A percentile compares a stretch with the other conserved stretches of the same genome.
Evolutionary conservation across 805 yeast genomes (phyloP).

Genomic region (Saturnispora bothae): DNA sequence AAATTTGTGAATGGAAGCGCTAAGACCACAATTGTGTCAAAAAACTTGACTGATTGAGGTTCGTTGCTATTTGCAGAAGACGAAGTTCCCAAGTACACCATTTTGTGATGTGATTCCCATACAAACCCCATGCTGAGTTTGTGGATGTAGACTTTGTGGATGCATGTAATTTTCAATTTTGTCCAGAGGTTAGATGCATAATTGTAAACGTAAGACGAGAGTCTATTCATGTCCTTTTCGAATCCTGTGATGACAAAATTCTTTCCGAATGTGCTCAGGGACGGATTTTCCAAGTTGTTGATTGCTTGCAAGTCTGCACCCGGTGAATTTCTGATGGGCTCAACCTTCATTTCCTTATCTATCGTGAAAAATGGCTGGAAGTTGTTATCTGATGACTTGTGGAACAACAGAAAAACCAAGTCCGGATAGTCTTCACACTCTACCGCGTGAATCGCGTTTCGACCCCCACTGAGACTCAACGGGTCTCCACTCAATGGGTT

Average conservation of each 20-base stretch:
- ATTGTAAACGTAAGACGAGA: slow-evolving; percentile 41
- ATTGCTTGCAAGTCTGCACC: slow-evolving; percentile 9
- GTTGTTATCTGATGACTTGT: neutral
- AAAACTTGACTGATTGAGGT: slow-evolving; percentile 37
- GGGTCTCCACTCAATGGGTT: slow-evolving; percentile 21
- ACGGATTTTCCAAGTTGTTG: slow-evolving; percentile 30
- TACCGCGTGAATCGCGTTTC: neutral
- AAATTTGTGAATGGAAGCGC: slow-evolving; percentile 45
- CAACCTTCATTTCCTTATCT: neutral
- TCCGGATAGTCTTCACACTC: neutral
- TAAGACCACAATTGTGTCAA: slow-evolving; percentile 37
- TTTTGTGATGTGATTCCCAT: slow-evolving; percentile 73
- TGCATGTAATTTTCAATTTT: slow-evolving; percentile 42
- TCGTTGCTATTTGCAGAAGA: slow-evolving; percentile 30
- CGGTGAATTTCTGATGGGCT: neutral
- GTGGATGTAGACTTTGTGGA: slow-evolving; percentile 44
- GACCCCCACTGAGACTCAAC: neutral
- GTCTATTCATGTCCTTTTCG: slow-evolving; percentile 35
- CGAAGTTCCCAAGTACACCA: slow-evolving; percentile 43
- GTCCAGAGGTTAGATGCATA: slow-evolving; percentile 55
- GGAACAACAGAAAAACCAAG: neutral
- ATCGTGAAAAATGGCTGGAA: slow-evolving; percentile 3
- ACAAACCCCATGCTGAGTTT: slow-evolving; percentile 58
- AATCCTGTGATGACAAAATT: slow-evolving; percentile 55
- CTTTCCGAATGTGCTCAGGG: slow-evolving; percentile 57